Evolutionary conservation across 306 rosid species (phyloP).

Genomic region (Dryas octopetala): DNA sequence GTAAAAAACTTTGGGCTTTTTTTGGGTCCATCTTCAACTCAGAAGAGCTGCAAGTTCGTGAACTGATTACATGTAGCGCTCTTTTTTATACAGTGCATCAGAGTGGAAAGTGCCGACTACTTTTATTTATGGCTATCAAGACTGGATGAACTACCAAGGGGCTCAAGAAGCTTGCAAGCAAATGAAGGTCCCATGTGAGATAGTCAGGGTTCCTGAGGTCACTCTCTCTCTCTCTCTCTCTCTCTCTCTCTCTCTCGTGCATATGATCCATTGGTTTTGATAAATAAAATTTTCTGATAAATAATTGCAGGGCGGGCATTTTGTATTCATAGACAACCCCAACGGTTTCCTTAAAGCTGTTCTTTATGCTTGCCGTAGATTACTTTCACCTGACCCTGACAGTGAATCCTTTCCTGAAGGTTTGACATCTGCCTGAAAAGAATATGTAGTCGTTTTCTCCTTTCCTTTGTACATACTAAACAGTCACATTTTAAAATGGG

Average conservation of each 20-base stretch:
- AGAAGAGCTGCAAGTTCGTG: neutral
- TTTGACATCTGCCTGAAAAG: constrained; percentile 53
- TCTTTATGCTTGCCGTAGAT: constrained; percentile 70
- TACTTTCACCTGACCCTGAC: constrained; percentile 56
- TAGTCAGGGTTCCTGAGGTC: constrained; percentile 90
- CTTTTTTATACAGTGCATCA: constrained; percentile 52
- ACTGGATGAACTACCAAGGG: constrained; percentile 89
- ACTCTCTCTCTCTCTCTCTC: constrained; percentile 20
- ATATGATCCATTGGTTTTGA: neutral
- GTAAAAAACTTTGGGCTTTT: neutral
- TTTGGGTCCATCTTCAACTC: neutral
- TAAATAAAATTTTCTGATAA: neutral
- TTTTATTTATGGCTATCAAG: constrained; percentile 84
- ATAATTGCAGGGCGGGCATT: constrained; percentile 79
- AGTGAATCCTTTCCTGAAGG: constrained; percentile 68
- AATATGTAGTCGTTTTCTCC: constrained; percentile 4
- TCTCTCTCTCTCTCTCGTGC: neutral
- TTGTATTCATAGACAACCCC: constrained; percentile 82
- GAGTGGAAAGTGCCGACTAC: constrained; percentile 98
- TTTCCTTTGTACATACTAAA: neutral
- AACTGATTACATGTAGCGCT: neutral
- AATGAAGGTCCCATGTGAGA: constrained; percentile 93
- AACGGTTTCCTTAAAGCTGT: constrained; percentile 78
- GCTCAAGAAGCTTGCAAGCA: constrained; percentile 89
- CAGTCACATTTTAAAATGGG: neutral